These are phyloP conservation scores for Breynia disticha DNA, from an alignment of 441 rosid species.

Conservation along the genomic window DNA sequence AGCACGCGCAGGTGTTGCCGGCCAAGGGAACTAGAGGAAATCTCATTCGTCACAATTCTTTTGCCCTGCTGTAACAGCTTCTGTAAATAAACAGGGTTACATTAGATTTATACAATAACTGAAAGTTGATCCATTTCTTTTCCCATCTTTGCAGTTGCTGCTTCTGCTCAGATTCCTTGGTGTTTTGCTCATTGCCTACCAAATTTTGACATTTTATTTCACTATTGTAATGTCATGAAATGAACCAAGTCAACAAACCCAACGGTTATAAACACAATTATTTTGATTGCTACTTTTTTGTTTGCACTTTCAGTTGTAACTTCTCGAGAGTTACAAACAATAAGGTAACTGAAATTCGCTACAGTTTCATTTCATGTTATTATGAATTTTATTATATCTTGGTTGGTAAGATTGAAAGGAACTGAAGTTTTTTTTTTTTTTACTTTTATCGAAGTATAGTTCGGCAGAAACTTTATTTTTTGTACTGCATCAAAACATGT, in stretches of 20 bases:
- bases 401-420: too few species aligned
- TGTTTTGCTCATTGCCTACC: not conserved
- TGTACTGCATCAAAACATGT: too few species aligned
- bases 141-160: not conserved
- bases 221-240: not conserved
- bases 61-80: slow-evolving; percentile 23
- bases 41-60: slow-evolving; percentile 11
- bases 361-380: too few species aligned
- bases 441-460: too few species aligned
- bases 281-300: too few species aligned
- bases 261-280: too few species aligned
- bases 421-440: too few species aligned
- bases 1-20: slow-evolving; percentile 48
- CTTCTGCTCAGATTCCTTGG: slow-evolving; percentile 1
- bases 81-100: slow-evolving; percentile 45
- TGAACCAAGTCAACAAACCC: not conserved
- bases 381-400: too few species aligned
- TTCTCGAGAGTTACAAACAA: too few species aligned
- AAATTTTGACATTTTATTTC: not conserved
- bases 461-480: too few species aligned
- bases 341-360: too few species aligned
- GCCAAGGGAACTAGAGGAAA: slow-evolving; percentile 30
- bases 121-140: slow-evolving; percentile 14
- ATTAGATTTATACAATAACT: slow-evolving; percentile 25
- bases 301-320: too few species aligned